Conservation (phyloP, 2,329 filamentous ascomycete genomes). For the Neophaeococcomyces mojaviensis region DNA sequence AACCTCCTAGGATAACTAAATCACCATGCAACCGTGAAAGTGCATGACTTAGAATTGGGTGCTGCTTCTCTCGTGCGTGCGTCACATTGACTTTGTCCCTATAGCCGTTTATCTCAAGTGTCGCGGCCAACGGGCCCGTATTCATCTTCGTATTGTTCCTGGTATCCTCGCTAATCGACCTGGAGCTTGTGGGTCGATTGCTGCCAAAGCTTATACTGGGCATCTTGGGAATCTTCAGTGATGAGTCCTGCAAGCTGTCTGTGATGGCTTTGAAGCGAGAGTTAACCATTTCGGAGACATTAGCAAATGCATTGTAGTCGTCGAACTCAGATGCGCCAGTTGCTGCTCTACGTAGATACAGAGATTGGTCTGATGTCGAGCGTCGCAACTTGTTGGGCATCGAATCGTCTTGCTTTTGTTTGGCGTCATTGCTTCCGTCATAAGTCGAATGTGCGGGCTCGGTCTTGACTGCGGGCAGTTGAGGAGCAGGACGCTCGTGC, state of each 20-base stretch:
- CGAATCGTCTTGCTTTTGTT: not conserved
- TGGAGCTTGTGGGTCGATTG: not conserved
- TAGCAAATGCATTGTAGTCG: constrained; percentile 71
- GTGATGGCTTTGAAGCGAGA: constrained; percentile 82
- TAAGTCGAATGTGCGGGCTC: constrained; percentile 17
- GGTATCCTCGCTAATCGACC: not conserved
- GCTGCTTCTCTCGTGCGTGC: constrained; percentile 20
- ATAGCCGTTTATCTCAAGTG: not conserved
- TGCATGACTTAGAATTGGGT: constrained; percentile 48
- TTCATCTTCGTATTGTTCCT: not conserved
- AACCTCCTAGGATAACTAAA: constrained; percentile 80
- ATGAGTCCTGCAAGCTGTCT: constrained; percentile 79
- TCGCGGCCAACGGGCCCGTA: not conserved
- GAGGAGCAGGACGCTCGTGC: too few relatives aligned
- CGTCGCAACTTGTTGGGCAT: constrained; percentile 33
- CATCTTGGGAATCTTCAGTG: constrained; percentile 55
- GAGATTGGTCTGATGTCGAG: constrained; percentile 68
- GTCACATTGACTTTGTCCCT: not conserved
- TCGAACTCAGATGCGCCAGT: constrained; percentile 77
- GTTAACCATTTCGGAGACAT: constrained; percentile 79
- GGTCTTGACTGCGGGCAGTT: too few relatives aligned
- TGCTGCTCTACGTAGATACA: constrained; percentile 63
- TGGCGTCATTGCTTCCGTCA: not conserved
- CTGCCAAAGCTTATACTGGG: constrained; percentile 31
- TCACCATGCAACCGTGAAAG: constrained; percentile 71